A percentile compares a stretch with the other conserved stretches of the same genome.
Evolutionary conservation across 805 yeast genomes (phyloP).

Genomic region (Zygotorulaspora florentina): DNA sequence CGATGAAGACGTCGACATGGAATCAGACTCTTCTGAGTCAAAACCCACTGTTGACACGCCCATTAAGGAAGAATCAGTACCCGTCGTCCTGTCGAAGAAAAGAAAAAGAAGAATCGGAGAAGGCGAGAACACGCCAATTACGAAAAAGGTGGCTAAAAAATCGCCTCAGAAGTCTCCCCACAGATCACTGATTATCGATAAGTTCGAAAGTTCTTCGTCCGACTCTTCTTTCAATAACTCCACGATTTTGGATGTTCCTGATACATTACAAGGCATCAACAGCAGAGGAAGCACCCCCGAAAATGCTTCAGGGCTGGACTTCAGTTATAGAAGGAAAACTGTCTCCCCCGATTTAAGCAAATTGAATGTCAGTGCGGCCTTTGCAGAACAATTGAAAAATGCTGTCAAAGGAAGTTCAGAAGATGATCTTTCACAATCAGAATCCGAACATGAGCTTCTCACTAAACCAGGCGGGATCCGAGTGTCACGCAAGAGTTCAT

Average conservation of each 20-base stretch:
- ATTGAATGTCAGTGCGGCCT: constrained; percentile 33
- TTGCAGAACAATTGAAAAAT: constrained; percentile 37
- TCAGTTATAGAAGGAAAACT: constrained; percentile 26
- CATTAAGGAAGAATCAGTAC: constrained; percentile 1
- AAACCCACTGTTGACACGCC: constrained; percentile 3
- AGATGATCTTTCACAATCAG: constrained; percentile 2
- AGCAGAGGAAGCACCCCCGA: background rate
- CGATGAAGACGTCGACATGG: constrained; percentile 11
- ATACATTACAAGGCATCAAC: background rate
- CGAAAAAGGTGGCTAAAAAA: constrained; percentile 25
- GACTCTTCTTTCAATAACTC: constrained; percentile 15
- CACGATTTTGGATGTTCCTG: constrained; percentile 5
- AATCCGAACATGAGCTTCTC: constrained; percentile 1
- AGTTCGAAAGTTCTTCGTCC: constrained; percentile 22
- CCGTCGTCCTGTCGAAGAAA: constrained; percentile 2
- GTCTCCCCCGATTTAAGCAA: constrained; percentile 33
- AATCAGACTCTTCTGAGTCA: constrained; percentile 1
- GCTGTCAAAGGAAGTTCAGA: constrained; percentile 14
- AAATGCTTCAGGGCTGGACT: constrained; percentile 13
- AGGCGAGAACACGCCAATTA: constrained; percentile 20
- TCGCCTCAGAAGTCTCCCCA: constrained; percentile 24
- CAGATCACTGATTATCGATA: constrained; percentile 20
- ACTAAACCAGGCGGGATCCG: constrained; percentile 1
- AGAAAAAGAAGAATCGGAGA: constrained; percentile 15
- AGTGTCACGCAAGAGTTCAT: background rate